These are phyloP conservation scores for Boechera stricta DNA, from an alignment of 345 rosid genomes.

Conservation along the genomic window DNA sequence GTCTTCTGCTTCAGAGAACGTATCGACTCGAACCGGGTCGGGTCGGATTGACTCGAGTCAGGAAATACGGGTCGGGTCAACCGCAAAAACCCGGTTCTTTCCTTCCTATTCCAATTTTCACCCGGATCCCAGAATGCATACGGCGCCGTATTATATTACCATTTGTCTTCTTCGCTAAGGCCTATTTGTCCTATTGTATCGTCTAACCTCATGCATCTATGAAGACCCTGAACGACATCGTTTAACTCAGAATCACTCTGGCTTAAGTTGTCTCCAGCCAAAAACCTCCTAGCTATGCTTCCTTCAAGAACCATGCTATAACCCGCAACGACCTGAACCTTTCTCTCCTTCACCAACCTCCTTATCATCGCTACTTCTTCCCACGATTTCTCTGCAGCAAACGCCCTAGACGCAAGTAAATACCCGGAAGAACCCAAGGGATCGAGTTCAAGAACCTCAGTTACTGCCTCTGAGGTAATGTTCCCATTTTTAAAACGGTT, in stretches of 20 bases:
- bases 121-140: neutral
- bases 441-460: constrained; percentile 60
- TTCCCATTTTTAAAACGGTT: constrained; percentile 47
- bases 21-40: neutral
- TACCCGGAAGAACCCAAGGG: constrained; percentile 65
- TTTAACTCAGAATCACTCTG: constrained; percentile 39
- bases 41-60: neutral
- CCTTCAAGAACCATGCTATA: constrained; percentile 63
- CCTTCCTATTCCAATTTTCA: neutral
- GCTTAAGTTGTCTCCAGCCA: constrained; percentile 59
- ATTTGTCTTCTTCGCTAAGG: neutral
- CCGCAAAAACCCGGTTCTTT: neutral
- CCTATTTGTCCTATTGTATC: neutral
- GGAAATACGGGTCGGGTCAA: neutral
- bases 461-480: constrained; percentile 46
- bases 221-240: constrained; percentile 45
- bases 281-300: constrained; percentile 45
- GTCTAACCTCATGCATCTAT: constrained; percentile 44
- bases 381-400: constrained; percentile 64
- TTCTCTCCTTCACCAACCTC: constrained; percentile 58
- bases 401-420: constrained; percentile 61
- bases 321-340: constrained; percentile 54
- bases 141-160: neutral
- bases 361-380: constrained; percentile 56
- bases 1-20: constrained; percentile 36